Base-by-base conservation (phyloP, 1,284 basidiomycete genomes). In the Malassezia vespertilionis region DNA sequence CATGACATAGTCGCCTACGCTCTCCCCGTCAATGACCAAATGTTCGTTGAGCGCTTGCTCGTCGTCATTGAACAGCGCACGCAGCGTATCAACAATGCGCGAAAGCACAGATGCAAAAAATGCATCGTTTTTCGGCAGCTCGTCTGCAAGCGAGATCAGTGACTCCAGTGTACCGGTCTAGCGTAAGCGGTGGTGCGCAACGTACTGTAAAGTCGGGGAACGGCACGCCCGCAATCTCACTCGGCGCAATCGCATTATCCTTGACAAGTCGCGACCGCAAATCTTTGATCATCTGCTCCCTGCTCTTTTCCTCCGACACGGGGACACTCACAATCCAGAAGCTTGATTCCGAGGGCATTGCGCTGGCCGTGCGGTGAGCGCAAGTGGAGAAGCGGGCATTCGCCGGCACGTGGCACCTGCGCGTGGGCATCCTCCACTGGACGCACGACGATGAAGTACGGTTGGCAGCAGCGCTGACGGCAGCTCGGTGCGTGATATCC, bases 1-100 rank as follows among this genome's bases (percentile, higher is more conserved):
- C 26, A 85, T 71, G 21, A 95, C 72, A 69, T 93, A 91, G 49
- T 82, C 79, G 57, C 93, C 88, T 2, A 86, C 78, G 30, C 76
- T 76, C 51, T 79, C 76, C 65, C 93, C 88, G 60, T 93, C 84
- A 18, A 96, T 81, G 33, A 83, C 75, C 22, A 82, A 75, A 67
- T 95, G 87, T 68, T 88, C 85, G 17, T 78, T 74, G 27, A 95
- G 78, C 71, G 87, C 87, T 33, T 76, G 69, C 9, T 83, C 79
- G 66, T 93, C 87, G 61, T 93, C 89, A 67, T 88, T 89, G 44
- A 91, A 74, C 44, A 97, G 78, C 56, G 83, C 86, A 37, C 89
- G 84, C 40, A 96, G 78, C 0, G 88, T 90, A 66, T 97, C 93
- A 50, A 96, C 86, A 20, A 84, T 83, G 77, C 95, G 96, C 53